Evolutionary conservation across 2,329 filamentous ascomycete genomes (phyloP), one percentile per base, ranked within the genome.

Genomic region (Calonectria ilicicola): DNA sequence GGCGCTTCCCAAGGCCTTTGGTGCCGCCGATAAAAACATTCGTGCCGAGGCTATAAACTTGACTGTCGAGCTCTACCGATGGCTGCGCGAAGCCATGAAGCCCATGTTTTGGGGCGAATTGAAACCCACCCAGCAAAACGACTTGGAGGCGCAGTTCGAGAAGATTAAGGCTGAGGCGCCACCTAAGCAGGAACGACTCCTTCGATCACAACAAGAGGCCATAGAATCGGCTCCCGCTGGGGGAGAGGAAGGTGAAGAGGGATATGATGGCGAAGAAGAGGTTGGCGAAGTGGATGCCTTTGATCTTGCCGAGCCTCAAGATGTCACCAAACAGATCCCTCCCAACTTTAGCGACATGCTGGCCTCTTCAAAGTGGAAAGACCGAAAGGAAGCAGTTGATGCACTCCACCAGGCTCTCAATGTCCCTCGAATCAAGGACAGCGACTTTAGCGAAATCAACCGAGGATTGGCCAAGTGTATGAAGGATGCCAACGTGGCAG

Each of bases 401-500:
- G 95, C 91, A 12, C 88, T 98, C 0, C 93, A 93, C 78, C 90
- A 90, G 17, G 89, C 91, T 3, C 84, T 98, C 68, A 97, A 98
- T 78, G 93, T 97, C 47, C 95, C 96, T 17, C 91, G 93, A 74
- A 98, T 99, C 83, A 97, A 98, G 83, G 96, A 98, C 78, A 94
- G 92, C 8, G 93, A 95, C 67, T 98, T 95, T 81, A 91, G 93
- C 82, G 96, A 98, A 79, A 89, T 98, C 77, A 91, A 94, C 69
- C 91, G 94, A 73, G 93, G 91, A 5, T 89, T 98, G 67, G 96
- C 97, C 53, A 99, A 98, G 84, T 95, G 92, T 79, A 99, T 99
- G 97, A 99, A 99, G 84, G 97, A 99, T 79, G 97, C 97, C 78
- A 99, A 99, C 81, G 93, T 99, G 77, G 93, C 95, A 6, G 97